These are phyloP conservation scores for Penicillium goetzii DNA, from an alignment of 495 filamentous ascomycete species.

Conservation along the genomic window DNA sequence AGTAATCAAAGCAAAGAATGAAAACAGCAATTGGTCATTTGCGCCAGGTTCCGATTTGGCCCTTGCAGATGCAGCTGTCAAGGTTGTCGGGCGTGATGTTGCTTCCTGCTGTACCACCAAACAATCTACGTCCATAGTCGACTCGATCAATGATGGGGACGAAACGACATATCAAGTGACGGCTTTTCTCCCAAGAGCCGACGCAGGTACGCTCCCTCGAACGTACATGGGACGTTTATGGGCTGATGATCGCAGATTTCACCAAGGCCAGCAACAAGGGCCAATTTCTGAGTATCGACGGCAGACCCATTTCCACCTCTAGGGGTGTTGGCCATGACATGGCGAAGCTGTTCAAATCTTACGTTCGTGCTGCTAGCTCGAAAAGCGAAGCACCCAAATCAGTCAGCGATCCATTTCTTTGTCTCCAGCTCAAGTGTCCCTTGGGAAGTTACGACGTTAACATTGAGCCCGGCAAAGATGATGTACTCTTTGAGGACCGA, in stretches of 20 bases:
- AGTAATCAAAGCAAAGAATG: slow-evolving; percentile 63
- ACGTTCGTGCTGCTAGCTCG: slow-evolving; percentile 48
- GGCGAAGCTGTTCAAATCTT: slow-evolving; percentile 59
- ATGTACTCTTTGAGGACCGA: slow-evolving; percentile 76
- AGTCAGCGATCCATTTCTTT: slow-evolving; percentile 69
- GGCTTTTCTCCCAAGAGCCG: slow-evolving; percentile 61
- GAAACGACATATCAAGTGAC: slow-evolving; percentile 48
- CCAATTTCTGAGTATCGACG: slow-evolving; percentile 76
- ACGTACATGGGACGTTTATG: not conserved
- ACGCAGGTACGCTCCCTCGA: slow-evolving; percentile 40
- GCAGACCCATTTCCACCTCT: slow-evolving; percentile 67
- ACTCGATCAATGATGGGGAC: slow-evolving; percentile 14
- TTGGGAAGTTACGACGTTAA: slow-evolving; percentile 80
- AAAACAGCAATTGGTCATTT: slow-evolving; percentile 72
- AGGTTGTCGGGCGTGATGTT: slow-evolving; percentile 70
- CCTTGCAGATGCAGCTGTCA: slow-evolving; percentile 67
- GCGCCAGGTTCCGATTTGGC: slow-evolving; percentile 59
- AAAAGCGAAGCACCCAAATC: slow-evolving; percentile 22
- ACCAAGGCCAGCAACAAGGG: slow-evolving; percentile 61
- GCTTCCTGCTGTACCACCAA: slow-evolving; percentile 57
- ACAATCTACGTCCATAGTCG: slow-evolving; percentile 27
- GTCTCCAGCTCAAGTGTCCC: slow-evolving; percentile 72
- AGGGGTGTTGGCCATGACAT: slow-evolving; percentile 72
- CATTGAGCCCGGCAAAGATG: slow-evolving; percentile 88
- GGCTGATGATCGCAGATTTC: slow-evolving; percentile 40